Evolutionary conservation across 805 yeast species (phyloP).

Genomic region (Metschnikowia hibisci): DNA sequence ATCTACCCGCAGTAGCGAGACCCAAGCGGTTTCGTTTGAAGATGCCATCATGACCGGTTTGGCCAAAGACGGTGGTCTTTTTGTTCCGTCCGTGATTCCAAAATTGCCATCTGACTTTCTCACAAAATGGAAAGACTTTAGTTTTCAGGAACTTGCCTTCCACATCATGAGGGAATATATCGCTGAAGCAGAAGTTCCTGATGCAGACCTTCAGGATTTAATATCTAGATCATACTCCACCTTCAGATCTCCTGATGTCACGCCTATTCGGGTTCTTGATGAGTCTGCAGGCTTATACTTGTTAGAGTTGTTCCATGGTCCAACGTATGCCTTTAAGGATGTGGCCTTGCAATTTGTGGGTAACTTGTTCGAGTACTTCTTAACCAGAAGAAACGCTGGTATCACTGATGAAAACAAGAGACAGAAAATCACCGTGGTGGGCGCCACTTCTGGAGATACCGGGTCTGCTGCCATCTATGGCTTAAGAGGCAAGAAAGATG

Average conservation of each 20-base stretch:
- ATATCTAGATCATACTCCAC: constrained; percentile 78
- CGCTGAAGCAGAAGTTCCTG: constrained; percentile 65
- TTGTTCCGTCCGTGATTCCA: constrained; percentile 83
- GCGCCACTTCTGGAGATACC: constrained; percentile 99
- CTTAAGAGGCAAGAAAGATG: constrained; percentile 92
- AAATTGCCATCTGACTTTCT: constrained; percentile 53
- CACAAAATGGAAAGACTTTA: constrained; percentile 63
- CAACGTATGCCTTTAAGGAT: constrained; percentile 98
- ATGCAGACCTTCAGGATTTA: constrained; percentile 59
- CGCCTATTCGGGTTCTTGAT: constrained; percentile 73
- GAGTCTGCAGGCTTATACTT: constrained; percentile 59
- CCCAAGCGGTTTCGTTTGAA: constrained; percentile 62
- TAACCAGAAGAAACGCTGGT: constrained; percentile 64
- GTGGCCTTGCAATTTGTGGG: constrained; percentile 98
- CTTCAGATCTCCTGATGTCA: constrained; percentile 81
- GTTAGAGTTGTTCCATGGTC: constrained; percentile 96
- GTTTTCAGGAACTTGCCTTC: constrained; percentile 84
- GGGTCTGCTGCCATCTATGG: constrained; percentile 99
- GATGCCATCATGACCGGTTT: constrained; percentile 85
- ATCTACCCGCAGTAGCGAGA: constrained; percentile 65
- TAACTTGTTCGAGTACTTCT: constrained; percentile 89
- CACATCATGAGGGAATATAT: constrained; percentile 81
- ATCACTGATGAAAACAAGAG: constrained; percentile 51
- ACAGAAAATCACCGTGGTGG: constrained; percentile 90
- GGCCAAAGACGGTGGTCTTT: constrained; percentile 96